Percentiles rank a stretch among this genome's conserved stretches.
Evolutionary conservation across 2,329 filamentous ascomycete genomes (phyloP).

Genomic region (Diplodia sapinea): DNA sequence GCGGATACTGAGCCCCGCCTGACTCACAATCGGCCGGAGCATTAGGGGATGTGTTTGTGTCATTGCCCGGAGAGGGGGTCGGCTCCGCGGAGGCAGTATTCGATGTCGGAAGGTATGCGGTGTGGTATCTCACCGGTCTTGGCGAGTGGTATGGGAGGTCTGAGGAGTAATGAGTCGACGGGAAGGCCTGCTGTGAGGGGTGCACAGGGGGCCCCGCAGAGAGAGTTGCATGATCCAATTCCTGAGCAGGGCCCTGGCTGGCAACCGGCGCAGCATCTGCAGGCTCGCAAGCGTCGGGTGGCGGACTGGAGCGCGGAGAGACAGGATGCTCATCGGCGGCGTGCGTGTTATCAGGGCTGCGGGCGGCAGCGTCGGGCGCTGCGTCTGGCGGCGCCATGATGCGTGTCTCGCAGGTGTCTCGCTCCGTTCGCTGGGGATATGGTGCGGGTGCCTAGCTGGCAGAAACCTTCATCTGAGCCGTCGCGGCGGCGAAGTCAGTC

Average conservation of each 20-base stretch:
- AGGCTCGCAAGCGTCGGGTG: slow-evolving; percentile 7
- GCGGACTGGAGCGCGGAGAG: slow-evolving; percentile 7
- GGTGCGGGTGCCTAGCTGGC: slow-evolving; percentile 16
- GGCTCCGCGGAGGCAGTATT: slow-evolving; percentile 41
- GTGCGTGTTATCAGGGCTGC: slow-evolving; percentile 18
- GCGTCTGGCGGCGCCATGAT: slow-evolving; percentile 26
- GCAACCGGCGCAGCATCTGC: background rate
- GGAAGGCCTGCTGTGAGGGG: slow-evolving; percentile 33
- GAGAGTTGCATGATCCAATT: slow-evolving; percentile 16
- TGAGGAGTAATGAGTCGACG: slow-evolving; percentile 37
- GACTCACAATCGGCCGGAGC: slow-evolving; percentile 27
- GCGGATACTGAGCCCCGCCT: slow-evolving; percentile 27
- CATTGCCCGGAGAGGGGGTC: slow-evolving; percentile 43
- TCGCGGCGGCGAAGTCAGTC: slow-evolving; percentile 26
- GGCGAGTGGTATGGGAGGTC: slow-evolving; percentile 49
- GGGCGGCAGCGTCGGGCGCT: slow-evolving; percentile 18
- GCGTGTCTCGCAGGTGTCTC: slow-evolving; percentile 13
- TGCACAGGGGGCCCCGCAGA: slow-evolving; percentile 7
- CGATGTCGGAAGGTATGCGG: slow-evolving; percentile 41
- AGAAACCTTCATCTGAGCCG: slow-evolving; percentile 27
- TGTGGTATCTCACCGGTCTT: slow-evolving; percentile 45
- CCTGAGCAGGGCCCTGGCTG: background rate
- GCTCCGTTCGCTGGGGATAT: slow-evolving; percentile 18
- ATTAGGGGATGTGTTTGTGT: slow-evolving; percentile 39
- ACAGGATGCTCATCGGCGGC: slow-evolving; percentile 4